These are phyloP conservation scores for Fagus crenata DNA, from an alignment of 306 rosid genomes.

Conservation along the genomic window DNA sequence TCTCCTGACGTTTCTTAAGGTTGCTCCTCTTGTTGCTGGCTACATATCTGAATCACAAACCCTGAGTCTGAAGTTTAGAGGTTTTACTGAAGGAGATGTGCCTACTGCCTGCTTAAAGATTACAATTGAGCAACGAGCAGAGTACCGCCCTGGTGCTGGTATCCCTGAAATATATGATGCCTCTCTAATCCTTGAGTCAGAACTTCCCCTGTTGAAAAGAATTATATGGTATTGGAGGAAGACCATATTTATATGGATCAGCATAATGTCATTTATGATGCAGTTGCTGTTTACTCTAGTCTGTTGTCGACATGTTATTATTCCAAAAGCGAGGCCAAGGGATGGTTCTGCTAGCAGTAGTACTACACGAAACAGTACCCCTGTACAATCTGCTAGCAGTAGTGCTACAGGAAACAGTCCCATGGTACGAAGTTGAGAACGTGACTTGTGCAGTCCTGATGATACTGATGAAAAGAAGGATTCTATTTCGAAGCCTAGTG, in stretches of 20 bases:
- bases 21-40: slow-evolving; percentile 68
- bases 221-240: slow-evolving; percentile 79
- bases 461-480: slow-evolving; percentile 21
- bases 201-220: slow-evolving; percentile 63
- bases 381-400: background rate
- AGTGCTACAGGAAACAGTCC: no score
- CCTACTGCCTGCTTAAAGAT: slow-evolving; percentile 74
- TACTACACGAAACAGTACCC: slow-evolving; percentile 19
- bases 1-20: slow-evolving; percentile 56
- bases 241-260: slow-evolving; percentile 65
- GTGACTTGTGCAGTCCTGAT: slow-evolving; percentile 12
- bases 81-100: slow-evolving; percentile 53
- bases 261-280: slow-evolving; percentile 48
- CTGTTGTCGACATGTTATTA: slow-evolving; percentile 59
- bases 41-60: slow-evolving; percentile 65
- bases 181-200: slow-evolving; percentile 49
- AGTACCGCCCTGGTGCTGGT: slow-evolving; percentile 69
- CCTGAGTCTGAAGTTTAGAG: slow-evolving; percentile 59
- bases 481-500: slow-evolving; percentile 13
- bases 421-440: slow-evolving; percentile 11
- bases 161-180: slow-evolving; percentile 84
- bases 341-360: slow-evolving; percentile 31
- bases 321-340: slow-evolving; percentile 59
- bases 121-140: slow-evolving; percentile 73
- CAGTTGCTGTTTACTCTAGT: slow-evolving; percentile 52